These are phyloP conservation scores for Lycium barbarum DNA, from an alignment of 257 asterid species.

Conservation along the genomic window DNA sequence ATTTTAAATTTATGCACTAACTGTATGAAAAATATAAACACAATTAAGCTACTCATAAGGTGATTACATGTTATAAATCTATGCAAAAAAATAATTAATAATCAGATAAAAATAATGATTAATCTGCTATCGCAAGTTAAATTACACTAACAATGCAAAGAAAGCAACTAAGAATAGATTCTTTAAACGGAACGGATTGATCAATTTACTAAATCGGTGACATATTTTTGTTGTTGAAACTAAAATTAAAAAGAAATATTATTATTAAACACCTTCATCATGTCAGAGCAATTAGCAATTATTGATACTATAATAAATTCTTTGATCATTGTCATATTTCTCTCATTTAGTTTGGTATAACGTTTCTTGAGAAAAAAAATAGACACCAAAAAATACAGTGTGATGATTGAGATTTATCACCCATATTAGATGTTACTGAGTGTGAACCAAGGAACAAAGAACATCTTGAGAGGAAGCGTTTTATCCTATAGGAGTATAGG, in stretches of 20 bases:
- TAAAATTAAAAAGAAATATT: not conserved
- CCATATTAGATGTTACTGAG: not conserved
- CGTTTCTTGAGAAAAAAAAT: constrained; percentile 31
- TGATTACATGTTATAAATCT: not conserved
- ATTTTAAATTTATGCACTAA: not conserved
- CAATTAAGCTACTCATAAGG: not conserved
- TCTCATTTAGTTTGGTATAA: constrained; percentile 47
- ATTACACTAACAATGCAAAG: not conserved
- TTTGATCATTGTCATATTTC: constrained; percentile 24
- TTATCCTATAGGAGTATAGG: too few species aligned
- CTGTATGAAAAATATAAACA: not conserved
- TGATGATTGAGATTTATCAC: not conserved
- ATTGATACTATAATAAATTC: not conserved
- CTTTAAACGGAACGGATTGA: not conserved
- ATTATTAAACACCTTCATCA: not conserved
- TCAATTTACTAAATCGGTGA: not conserved
- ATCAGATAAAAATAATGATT: not conserved
- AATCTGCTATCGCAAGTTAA: not conserved
- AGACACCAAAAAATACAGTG: not conserved
- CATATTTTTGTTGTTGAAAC: not conserved
- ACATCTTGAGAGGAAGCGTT: not conserved
- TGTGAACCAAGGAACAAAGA: not conserved
- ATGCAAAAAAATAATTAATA: not conserved
- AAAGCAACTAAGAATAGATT: not conserved
- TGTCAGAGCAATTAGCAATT: constrained; percentile 12